Evolutionary conservation across 1,284 basidiomycete species (phyloP).

Genomic region (Marasmius sp.): DNA sequence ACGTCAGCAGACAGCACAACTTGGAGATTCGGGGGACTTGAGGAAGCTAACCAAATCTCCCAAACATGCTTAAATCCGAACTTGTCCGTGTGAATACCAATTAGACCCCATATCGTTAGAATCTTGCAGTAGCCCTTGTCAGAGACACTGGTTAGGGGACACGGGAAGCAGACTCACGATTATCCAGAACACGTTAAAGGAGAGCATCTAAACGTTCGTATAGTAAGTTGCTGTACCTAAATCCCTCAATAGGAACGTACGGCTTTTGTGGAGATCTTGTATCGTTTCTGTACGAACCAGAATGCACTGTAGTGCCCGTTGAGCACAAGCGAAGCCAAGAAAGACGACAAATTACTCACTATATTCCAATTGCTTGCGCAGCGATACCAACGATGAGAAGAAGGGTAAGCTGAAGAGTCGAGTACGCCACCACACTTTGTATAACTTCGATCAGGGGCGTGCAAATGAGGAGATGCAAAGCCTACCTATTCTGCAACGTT

Average conservation of each 20-base stretch:
- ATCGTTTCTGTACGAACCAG: constrained; percentile 78
- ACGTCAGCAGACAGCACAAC: constrained; percentile 1
- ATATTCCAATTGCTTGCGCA: constrained; percentile 73
- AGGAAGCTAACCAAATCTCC: constrained; percentile 65
- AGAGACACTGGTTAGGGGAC: neutral
- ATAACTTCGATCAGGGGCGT: constrained; percentile 4
- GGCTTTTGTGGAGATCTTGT: constrained; percentile 68
- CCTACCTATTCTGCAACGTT: constrained; percentile 75
- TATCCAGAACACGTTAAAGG: constrained; percentile 75
- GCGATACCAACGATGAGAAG: constrained; percentile 78
- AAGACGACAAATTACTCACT: constrained; percentile 42
- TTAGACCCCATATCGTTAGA: constrained; percentile 74
- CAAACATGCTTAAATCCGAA: constrained; percentile 83
- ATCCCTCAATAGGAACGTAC: constrained; percentile 33
- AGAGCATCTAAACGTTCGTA: constrained; percentile 53
- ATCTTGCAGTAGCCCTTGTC: constrained; percentile 37
- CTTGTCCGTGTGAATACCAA: constrained; percentile 71
- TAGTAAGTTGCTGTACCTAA: neutral
- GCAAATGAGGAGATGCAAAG: constrained; percentile 2
- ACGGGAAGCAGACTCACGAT: constrained; percentile 38
- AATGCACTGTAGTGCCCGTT: constrained; percentile 49
- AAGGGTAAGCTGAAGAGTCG: constrained; percentile 65
- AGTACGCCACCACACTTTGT: constrained; percentile 59
- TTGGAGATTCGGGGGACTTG: neutral
- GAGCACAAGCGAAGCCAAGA: constrained; percentile 2